Conservation (phyloP, 345 rosid species). For the Kandelia obovata region DNA sequence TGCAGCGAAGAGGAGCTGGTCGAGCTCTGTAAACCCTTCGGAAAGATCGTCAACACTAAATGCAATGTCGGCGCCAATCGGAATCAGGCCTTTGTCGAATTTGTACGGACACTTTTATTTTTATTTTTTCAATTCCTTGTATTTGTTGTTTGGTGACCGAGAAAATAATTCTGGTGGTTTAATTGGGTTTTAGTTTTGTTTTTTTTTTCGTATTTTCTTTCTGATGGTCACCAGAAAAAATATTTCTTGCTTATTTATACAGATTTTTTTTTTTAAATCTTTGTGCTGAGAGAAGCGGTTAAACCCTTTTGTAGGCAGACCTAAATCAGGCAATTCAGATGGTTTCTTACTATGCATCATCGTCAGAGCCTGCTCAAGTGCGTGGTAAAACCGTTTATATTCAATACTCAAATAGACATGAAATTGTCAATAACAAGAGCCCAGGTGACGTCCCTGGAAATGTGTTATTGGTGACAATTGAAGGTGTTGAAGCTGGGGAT, state of each 20-base stretch:
- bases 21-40: conserved; percentile 90
- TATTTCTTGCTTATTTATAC: not conserved
- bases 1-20: conserved; percentile 87
- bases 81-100: conserved; percentile 96
- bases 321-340: conserved; percentile 88
- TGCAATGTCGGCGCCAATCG: conserved; percentile 93
- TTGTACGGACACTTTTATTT: conserved; percentile 34
- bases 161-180: not conserved
- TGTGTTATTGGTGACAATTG: conserved; percentile 86
- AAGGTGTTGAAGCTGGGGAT: conserved; percentile 89
- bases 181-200: too few relatives aligned
- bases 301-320: conserved; percentile 50
- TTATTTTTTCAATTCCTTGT: not conserved
- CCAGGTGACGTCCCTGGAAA: conserved; percentile 97
- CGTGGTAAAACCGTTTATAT: conserved; percentile 94
- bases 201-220: not conserved
- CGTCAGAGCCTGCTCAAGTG: conserved; percentile 94
- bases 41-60: conserved; percentile 88
- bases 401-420: conserved; percentile 93
- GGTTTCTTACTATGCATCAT: conserved; percentile 96
- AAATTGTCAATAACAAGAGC: conserved; percentile 93
- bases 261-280: not conserved
- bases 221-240: too few relatives aligned
- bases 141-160: not conserved
- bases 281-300: conserved; percentile 10